Evolutionary conservation across 768 basidiomycete species (phyloP).

Genomic region (Suillus americanus): DNA sequence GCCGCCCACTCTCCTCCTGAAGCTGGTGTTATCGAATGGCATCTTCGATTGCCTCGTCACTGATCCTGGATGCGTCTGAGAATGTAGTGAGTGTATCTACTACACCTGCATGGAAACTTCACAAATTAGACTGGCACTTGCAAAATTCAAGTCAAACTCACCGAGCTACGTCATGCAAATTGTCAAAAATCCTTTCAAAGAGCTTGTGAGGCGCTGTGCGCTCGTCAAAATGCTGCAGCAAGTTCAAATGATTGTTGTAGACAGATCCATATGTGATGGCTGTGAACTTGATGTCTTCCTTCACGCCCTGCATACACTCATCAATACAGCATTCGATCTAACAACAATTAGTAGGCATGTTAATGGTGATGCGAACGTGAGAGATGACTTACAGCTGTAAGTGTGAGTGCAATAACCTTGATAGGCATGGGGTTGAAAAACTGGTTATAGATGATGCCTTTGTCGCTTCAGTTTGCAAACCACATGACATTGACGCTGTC

Average conservation of each 20-base stretch:
- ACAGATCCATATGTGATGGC: background rate
- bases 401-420: background rate
- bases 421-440: background rate
- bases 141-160: background rate
- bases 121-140: background rate
- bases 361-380: background rate
- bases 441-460: background rate
- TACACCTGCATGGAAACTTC: background rate
- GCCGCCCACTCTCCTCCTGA: background rate
- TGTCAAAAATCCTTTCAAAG: background rate
- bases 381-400: background rate
- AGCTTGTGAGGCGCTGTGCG: background rate
- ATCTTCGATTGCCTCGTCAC: too few species aligned
- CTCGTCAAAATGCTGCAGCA: background rate
- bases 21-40: background rate
- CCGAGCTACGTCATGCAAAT: background rate
- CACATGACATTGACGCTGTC: background rate
- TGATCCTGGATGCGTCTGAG: too few species aligned
- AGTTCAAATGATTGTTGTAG: background rate
- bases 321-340: background rate
- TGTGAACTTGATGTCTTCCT: background rate
- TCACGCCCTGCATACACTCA: background rate
- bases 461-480: background rate
- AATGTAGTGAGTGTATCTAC: background rate
- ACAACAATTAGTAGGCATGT: background rate